Evolutionary conservation across 179 eudicot species (phyloP).

Genomic region (Corrigiola litoralis): DNA sequence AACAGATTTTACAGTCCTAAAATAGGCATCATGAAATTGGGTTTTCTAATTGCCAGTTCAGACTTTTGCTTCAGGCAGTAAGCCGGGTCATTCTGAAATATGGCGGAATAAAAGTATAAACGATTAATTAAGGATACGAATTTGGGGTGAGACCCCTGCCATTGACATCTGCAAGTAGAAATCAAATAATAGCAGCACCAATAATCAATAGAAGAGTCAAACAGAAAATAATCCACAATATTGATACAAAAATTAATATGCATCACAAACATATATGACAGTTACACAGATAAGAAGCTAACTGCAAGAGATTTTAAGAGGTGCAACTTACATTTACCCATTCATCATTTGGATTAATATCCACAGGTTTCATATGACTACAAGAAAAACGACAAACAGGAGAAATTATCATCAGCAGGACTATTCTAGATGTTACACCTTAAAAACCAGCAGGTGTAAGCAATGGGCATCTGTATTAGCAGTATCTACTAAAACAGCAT

Average conservation of each 20-base stretch:
- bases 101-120: not conserved
- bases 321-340: slow-evolving; percentile 78
- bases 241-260: slow-evolving; percentile 2
- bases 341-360: slow-evolving; percentile 81
- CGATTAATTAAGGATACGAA: slow-evolving; percentile 61
- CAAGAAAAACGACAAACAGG: slow-evolving; percentile 10
- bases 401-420: not conserved
- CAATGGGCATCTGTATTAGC: not conserved
- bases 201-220: not conserved
- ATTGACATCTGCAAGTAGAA: slow-evolving; percentile 61
- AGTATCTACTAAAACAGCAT: not conserved
- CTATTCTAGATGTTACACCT: not conserved
- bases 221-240: slow-evolving; percentile 5
- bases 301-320: not conserved
- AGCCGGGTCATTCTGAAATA: not conserved
- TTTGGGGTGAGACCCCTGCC: slow-evolving; percentile 85
- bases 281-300: not conserved
- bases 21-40: not conserved
- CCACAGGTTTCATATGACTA: slow-evolving; percentile 96
- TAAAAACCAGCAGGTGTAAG: not conserved
- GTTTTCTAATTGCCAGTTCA: not conserved
- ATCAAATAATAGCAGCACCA: not conserved
- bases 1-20: not conserved
- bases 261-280: not conserved
- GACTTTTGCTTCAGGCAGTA: not conserved